These are phyloP conservation scores for Lecanicillium sp. DNA, from an alignment of 2,329 filamentous ascomycete genomes.

Conservation along the genomic window DNA sequence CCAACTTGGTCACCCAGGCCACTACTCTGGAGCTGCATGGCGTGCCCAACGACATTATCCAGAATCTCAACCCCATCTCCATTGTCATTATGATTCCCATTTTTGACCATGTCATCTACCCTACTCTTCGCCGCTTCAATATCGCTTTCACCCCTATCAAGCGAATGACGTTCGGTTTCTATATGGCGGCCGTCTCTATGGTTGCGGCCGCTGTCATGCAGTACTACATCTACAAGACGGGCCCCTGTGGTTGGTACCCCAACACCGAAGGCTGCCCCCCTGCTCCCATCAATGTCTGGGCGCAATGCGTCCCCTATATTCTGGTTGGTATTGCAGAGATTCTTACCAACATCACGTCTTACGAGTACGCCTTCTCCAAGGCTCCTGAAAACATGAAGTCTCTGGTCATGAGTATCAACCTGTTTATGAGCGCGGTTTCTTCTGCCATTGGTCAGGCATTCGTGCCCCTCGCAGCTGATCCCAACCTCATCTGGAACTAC, in stretches of 20 bases:
- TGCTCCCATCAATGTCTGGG: constrained; percentile 59
- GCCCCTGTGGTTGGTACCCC: constrained; percentile 51
- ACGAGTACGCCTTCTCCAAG: constrained; percentile 73
- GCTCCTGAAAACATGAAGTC: constrained; percentile 75
- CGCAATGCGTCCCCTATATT: constrained; percentile 44
- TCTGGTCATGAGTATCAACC: constrained; percentile 61
- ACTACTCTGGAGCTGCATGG: constrained; percentile 59
- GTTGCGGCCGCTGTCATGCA: constrained; percentile 49
- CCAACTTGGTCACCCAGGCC: constrained; percentile 56
- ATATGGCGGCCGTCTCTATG: constrained; percentile 56
- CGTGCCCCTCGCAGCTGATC: constrained; percentile 53
- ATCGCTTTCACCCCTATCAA: constrained; percentile 69
- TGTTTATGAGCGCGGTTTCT: constrained; percentile 64
- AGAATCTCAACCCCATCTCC: constrained; percentile 68
- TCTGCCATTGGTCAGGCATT: constrained; percentile 65
- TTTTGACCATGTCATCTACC: constrained; percentile 63
- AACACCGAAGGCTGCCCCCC: constrained; percentile 41
- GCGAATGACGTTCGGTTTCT: constrained; percentile 65
- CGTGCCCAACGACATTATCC: constrained; percentile 69
- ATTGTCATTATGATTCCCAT: constrained; percentile 70
- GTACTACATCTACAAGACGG: constrained; percentile 56
- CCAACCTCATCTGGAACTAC: constrained; percentile 67
- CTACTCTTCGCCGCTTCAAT: constrained; percentile 52
- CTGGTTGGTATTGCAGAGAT: constrained; percentile 45
- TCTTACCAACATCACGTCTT: constrained; percentile 49